phyloP scores from a whole-genome alignment of 176 grass and related monocot genomes.

The Luzula sylvatica region DNA sequence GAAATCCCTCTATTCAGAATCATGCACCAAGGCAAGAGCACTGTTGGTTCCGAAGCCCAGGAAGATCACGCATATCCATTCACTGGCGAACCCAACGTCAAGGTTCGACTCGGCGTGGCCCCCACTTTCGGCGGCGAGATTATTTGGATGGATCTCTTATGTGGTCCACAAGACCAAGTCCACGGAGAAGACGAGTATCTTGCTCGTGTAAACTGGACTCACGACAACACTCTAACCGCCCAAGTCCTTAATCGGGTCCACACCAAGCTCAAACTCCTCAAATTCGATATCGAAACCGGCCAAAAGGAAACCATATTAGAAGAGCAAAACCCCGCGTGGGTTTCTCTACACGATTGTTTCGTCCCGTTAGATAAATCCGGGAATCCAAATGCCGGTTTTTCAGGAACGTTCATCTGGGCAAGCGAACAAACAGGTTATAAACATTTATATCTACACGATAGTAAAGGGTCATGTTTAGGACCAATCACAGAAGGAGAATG shows the following conservation, averaged over 20 bases:
- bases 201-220: constrained; percentile 86
- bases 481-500: constrained; percentile 89
- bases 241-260: constrained; percentile 90
- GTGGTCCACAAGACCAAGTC: constrained; percentile 37
- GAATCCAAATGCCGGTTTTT: constrained; percentile 18
- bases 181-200: constrained; percentile 66
- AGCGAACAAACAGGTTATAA: constrained; percentile 94
- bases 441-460: constrained; percentile 86
- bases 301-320: constrained; percentile 57
- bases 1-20: constrained; percentile 93
- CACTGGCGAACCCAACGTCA: constrained; percentile 84
- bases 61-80: constrained; percentile 98
- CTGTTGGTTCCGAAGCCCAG: constrained; percentile 68
- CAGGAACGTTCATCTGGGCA: constrained; percentile 88
- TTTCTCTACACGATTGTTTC: constrained; percentile 94
- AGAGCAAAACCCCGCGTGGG: constrained; percentile 72
- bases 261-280: constrained; percentile 77
- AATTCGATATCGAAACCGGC: constrained; percentile 70
- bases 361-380: constrained; percentile 66
- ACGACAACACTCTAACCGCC: constrained; percentile 66
- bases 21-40: constrained; percentile 96
- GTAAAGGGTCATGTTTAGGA: constrained; percentile 60
- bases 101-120: constrained; percentile 79
- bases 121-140: constrained; percentile 53
- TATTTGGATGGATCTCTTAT: constrained; percentile 94